These are phyloP conservation scores for Dioscorea dumetorum DNA, from an alignment of 106 monocot genomes.

Conservation along the genomic window DNA sequence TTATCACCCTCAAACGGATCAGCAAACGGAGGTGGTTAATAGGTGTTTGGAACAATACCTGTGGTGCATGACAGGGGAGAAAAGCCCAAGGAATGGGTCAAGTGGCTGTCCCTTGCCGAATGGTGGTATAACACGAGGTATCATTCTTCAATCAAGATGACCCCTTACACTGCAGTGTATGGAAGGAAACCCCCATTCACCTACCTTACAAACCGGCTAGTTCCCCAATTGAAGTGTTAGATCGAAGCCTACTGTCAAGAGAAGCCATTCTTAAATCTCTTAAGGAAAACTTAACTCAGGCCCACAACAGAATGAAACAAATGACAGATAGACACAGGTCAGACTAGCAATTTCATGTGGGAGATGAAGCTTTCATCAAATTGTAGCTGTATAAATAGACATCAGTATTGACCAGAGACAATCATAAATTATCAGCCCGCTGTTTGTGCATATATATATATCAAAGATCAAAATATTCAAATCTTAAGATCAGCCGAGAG, in stretches of 20 bases:
- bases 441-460: too few relatives aligned
- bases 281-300: not conserved
- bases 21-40: slow-evolving; percentile 13
- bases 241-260: not conserved
- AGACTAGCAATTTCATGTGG: not conserved
- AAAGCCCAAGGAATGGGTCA: not conserved
- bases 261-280: not conserved
- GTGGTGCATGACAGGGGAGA: not conserved
- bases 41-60: slow-evolving; percentile 1
- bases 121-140: slow-evolving; percentile 5
- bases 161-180: too few relatives aligned
- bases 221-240: not conserved
- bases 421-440: not conserved
- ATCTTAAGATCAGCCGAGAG: too few relatives aligned
- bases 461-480: too few relatives aligned
- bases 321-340: not conserved
- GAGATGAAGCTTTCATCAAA: not conserved
- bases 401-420: not conserved
- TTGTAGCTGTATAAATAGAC: not conserved
- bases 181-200: not conserved
- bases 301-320: not conserved
- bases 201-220: not conserved
- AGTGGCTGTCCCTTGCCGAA: slow-evolving; percentile 1
- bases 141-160: not conserved
- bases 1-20: slow-evolving; percentile 12